These are phyloP conservation scores for Xylaria digitata DNA, from an alignment of 2,329 filamentous ascomycete genomes.

Conservation along the genomic window DNA sequence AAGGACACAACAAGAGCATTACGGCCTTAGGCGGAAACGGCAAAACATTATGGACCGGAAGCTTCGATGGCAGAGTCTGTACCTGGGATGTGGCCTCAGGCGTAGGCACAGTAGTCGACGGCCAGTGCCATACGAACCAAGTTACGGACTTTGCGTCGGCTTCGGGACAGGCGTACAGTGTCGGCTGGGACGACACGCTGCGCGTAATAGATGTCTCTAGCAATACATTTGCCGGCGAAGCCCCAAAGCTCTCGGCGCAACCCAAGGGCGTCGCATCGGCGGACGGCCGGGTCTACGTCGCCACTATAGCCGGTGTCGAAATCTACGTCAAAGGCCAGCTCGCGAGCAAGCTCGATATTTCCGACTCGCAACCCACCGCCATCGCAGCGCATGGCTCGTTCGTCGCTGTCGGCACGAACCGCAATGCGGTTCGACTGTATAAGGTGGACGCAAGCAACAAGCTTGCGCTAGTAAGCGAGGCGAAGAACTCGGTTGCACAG, in stretches of 20 bases:
- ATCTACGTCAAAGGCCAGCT: slow-evolving; percentile 70
- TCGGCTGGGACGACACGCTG: slow-evolving; percentile 94
- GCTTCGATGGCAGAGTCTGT: slow-evolving; percentile 88
- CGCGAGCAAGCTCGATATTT: slow-evolving; percentile 68
- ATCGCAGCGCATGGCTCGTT: slow-evolving; percentile 75
- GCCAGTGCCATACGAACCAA: slow-evolving; percentile 86
- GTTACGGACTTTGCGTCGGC: slow-evolving; percentile 78
- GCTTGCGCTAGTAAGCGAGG: slow-evolving; percentile 64
- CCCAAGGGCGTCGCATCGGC: slow-evolving; percentile 65
- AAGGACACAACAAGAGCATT: slow-evolving; percentile 92
- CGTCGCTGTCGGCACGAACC: slow-evolving; percentile 80
- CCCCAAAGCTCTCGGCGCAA: slow-evolving; percentile 77
- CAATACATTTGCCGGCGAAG: slow-evolving; percentile 78
- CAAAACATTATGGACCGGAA: slow-evolving; percentile 84
- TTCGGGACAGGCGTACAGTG: slow-evolving; percentile 77
- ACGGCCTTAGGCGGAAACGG: slow-evolving; percentile 76
- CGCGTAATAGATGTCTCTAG: slow-evolving; percentile 80
- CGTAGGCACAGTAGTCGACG: slow-evolving; percentile 76
- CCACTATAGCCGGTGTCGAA: slow-evolving; percentile 66
- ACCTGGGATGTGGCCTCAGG: slow-evolving; percentile 84
- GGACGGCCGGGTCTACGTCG: slow-evolving; percentile 60
- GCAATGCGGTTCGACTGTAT: slow-evolving; percentile 82
- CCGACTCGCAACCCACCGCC: slow-evolving; percentile 71
- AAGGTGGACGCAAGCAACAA: slow-evolving; percentile 67
- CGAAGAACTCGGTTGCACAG: slow-evolving; percentile 75